These are phyloP conservation scores for Gnetum montanum DNA, from an alignment of 75 land plant species.

Conservation along the genomic window DNA sequence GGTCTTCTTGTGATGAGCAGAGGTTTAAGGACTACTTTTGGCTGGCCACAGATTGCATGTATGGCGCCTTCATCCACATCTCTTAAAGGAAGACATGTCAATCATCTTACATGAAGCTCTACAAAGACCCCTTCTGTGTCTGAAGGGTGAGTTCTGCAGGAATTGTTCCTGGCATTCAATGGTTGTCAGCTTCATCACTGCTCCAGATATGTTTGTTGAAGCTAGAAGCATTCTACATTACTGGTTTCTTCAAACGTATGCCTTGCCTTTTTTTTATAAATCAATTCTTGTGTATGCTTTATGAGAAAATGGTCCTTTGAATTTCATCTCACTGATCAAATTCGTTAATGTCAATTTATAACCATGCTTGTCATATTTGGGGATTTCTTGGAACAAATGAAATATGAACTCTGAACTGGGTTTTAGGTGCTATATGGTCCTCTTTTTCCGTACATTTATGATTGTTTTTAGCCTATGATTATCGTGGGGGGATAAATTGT, in stretches of 20 bases:
- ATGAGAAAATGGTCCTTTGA: too few species aligned
- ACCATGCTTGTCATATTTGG: too few species aligned
- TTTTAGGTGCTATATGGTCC: too few species aligned
- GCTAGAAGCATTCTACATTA: conserved; percentile 9
- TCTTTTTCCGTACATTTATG: too few species aligned
- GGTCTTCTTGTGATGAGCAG: conserved; percentile 10
- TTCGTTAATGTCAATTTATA: too few species aligned
- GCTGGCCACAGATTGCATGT: conserved; percentile 24
- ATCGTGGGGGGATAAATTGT: too few species aligned
- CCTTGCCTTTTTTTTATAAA: not conserved
- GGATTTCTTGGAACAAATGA: too few species aligned
- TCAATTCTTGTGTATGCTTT: not conserved
- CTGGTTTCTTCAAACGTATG: conserved; percentile 13
- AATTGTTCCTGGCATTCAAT: conserved; percentile 8
- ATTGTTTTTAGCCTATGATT: too few species aligned
- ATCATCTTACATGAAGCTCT: conserved; percentile 4
- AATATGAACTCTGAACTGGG: too few species aligned
- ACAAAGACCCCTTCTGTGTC: conserved; percentile 9
- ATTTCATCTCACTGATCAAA: too few species aligned
- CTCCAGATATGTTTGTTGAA: conserved; percentile 12
- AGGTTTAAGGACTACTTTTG: conserved; percentile 23
- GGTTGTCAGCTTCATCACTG: conserved; percentile 8
- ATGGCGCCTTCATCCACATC: conserved; percentile 13
- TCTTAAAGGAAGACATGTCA: conserved; percentile 10
- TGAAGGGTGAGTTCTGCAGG: conserved; percentile 9